Conservation (phyloP, 352 stramenopile species). For the Blastocystis sp. region DNA sequence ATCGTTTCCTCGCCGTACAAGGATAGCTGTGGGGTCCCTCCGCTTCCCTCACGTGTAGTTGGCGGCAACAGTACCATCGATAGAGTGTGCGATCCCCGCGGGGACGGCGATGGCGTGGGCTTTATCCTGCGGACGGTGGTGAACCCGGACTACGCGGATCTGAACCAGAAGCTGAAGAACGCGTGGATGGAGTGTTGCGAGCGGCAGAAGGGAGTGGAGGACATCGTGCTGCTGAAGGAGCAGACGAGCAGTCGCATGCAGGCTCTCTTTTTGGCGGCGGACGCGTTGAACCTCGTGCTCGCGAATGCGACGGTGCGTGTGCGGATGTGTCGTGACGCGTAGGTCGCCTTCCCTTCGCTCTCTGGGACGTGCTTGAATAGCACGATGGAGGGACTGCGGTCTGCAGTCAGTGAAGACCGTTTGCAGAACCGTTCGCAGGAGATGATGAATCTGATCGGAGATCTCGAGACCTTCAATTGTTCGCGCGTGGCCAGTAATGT, state of each 20-base stretch:
- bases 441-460: not conserved
- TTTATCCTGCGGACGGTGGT: not conserved
- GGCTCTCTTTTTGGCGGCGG: not conserved
- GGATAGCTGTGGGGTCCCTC: too few relatives aligned
- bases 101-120: conserved; percentile 1
- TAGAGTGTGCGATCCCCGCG: conserved; percentile 32
- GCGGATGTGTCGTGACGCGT: not conserved
- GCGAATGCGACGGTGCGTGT: too few relatives aligned
- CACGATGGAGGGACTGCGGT: not conserved
- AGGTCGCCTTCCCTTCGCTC: not conserved
- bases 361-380: not conserved
- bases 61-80: too few relatives aligned
- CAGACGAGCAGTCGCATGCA: not conserved
- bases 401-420: not conserved
- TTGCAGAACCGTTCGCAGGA: not conserved
- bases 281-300: not conserved
- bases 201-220: not conserved
- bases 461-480: not conserved
- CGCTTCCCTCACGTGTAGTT: too few relatives aligned
- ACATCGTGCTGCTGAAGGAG: not conserved
- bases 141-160: not conserved
- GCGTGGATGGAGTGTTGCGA: not conserved
- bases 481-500: conserved; percentile 3
- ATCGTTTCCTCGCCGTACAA: too few relatives aligned
- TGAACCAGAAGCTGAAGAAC: conserved; percentile 14